Conservation (phyloP, 208 protist genomes). For the Balamuthia mandrillaris region DNA sequence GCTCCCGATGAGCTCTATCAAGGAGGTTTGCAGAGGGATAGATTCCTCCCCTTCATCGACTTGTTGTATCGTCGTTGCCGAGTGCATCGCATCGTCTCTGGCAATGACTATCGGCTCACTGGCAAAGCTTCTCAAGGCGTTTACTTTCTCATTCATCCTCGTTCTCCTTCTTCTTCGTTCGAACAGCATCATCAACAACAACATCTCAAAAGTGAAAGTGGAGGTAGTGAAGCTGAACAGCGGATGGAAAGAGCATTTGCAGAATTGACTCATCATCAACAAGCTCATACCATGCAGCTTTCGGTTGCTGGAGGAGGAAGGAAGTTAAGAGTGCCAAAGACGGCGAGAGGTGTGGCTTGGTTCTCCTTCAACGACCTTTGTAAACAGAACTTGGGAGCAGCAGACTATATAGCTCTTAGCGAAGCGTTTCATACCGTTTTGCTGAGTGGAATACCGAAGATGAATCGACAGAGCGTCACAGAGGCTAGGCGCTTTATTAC, state of each 20-base stretch:
- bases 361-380: slow-evolving; percentile 69
- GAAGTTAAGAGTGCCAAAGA: slow-evolving; percentile 43
- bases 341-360: slow-evolving; percentile 37
- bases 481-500: slow-evolving; percentile 69
- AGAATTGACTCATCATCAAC: slow-evolving; percentile 80
- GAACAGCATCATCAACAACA: too few species aligned
- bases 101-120: slow-evolving; percentile 86
- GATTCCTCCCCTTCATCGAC: slow-evolving; percentile 92
- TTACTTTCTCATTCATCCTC: too few species aligned
- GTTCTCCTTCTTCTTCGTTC: too few species aligned
- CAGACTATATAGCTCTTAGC: slow-evolving; percentile 65
- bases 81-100: slow-evolving; percentile 82
- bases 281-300: too few species aligned
- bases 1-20: slow-evolving; percentile 80
- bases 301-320: slow-evolving; percentile 42
- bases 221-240: slow-evolving; percentile 59
- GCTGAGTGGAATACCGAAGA: slow-evolving; percentile 57
- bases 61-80: slow-evolving; percentile 80
- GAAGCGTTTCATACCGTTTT: slow-evolving; percentile 69
- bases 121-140: background rate
- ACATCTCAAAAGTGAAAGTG: background rate
- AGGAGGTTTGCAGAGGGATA: slow-evolving; percentile 84
- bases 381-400: slow-evolving; percentile 50
- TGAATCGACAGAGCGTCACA: slow-evolving; percentile 54
- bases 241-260: slow-evolving; percentile 78